Conservation (phyloP, 208 protist species). For the Acanthamoeba lugdunensis region DNA sequence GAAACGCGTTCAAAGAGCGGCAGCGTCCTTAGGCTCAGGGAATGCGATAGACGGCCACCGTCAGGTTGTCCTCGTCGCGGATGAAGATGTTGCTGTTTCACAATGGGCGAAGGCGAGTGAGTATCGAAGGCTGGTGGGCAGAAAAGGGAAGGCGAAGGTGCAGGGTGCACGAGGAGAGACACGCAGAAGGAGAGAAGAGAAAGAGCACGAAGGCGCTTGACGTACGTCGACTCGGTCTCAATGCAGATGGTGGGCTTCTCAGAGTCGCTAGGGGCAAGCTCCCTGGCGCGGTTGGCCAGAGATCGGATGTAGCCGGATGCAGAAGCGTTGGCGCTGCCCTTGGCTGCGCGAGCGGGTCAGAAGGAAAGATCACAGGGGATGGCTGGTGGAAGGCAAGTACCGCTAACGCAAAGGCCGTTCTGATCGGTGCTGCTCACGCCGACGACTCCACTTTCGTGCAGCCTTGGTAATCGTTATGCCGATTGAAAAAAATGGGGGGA, state of each 20-base stretch:
- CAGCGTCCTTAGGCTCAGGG: neutral
- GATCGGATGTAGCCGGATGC: constrained; percentile 65
- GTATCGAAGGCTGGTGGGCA: too few species aligned
- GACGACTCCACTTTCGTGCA: constrained; percentile 65
- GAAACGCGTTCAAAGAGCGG: too few species aligned
- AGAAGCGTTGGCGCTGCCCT: constrained; percentile 55
- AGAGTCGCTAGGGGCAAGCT: neutral
- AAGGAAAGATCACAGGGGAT: neutral
- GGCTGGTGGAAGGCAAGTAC: neutral
- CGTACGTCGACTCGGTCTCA: constrained; percentile 67
- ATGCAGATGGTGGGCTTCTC: constrained; percentile 69
- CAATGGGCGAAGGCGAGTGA: neutral
- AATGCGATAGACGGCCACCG: constrained; percentile 59
- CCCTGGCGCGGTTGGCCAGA: constrained; percentile 1
- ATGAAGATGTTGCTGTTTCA: constrained; percentile 64
- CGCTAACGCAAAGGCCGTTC: constrained; percentile 59
- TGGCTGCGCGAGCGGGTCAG: constrained; percentile 5
- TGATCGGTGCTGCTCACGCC: constrained; percentile 17
- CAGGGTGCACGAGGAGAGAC: neutral
- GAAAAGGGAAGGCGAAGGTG: too few species aligned
- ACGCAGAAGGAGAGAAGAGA: neutral
- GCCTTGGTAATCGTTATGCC: neutral
- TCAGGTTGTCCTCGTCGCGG: constrained; percentile 68
- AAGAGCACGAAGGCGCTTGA: neutral
- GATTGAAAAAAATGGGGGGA: too few species aligned